Conservation (phyloP, 345 rosid species). For the Conringia planisiliqua region DNA sequence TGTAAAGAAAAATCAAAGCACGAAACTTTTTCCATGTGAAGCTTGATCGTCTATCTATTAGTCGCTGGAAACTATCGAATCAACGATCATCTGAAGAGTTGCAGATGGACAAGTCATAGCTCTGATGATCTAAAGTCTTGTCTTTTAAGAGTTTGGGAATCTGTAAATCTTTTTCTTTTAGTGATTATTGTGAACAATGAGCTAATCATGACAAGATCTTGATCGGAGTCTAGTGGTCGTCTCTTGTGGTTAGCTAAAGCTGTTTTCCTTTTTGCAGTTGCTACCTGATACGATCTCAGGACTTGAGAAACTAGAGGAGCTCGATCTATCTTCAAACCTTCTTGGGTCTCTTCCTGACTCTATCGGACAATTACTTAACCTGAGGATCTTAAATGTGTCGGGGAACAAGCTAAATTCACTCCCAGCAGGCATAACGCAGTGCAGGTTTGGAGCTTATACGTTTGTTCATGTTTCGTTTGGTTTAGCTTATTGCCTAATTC, state of each 20-base stretch:
- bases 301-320: constrained; percentile 65
- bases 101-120: neutral
- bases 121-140: neutral
- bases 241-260: neutral
- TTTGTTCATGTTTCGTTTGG: neutral
- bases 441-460: constrained; percentile 23
- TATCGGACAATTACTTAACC: constrained; percentile 58
- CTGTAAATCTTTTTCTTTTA: neutral
- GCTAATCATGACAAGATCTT: neutral
- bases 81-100: neutral
- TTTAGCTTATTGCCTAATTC: neutral
- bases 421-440: constrained; percentile 69
- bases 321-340: constrained; percentile 65
- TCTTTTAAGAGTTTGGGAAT: neutral
- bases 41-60: neutral
- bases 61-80: neutral
- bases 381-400: constrained; percentile 60
- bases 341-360: constrained; percentile 69
- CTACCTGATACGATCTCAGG: constrained; percentile 90
- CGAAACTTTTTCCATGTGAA: neutral
- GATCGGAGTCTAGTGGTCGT: neutral
- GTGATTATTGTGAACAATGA: neutral
- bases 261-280: constrained; percentile 38
- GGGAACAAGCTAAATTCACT: constrained; percentile 74
- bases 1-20: neutral